Evolutionary conservation across 2,329 filamentous ascomycete species (phyloP).

Genomic region (Zasmidium citrigriseum): DNA sequence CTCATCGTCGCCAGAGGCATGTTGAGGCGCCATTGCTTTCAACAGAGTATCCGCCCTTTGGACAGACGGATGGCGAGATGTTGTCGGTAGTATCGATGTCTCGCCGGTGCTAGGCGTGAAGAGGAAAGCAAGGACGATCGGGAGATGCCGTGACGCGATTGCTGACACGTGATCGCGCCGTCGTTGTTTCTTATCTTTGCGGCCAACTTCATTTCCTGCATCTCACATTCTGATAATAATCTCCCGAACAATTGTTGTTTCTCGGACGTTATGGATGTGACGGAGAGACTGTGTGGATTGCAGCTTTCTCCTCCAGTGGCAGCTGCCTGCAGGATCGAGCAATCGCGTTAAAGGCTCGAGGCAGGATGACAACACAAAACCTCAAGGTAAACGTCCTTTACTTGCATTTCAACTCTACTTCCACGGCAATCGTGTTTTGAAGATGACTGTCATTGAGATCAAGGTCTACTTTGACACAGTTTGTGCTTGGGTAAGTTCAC

Average conservation of each 20-base stretch:
- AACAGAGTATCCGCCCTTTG: too few species aligned
- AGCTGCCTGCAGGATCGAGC: too few species aligned
- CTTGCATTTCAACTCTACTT: neutral
- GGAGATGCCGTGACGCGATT: neutral
- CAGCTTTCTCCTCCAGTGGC: neutral
- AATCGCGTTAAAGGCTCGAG: too few species aligned
- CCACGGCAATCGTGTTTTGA: neutral
- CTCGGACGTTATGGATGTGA: too few species aligned
- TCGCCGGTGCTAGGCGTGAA: neutral
- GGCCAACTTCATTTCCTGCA: neutral
- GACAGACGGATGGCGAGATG: too few species aligned
- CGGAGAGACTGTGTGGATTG: too few species aligned
- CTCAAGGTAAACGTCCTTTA: too few species aligned
- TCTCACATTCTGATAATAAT: too few species aligned
- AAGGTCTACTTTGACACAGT: conserved; percentile 7
- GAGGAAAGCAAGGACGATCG: neutral
- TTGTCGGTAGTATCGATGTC: neutral
- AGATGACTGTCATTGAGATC: conserved; percentile 7
- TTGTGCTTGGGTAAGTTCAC: conserved; percentile 5
- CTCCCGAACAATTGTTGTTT: too few species aligned
- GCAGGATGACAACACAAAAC: too few species aligned
- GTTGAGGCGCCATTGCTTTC: too few species aligned
- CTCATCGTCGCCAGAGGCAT: too few species aligned
- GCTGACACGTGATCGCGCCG: neutral
- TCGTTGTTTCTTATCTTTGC: neutral